phyloP scores from a whole-genome alignment of 1,284 basidiomycete genomes.

The Pseudozyma tsukubaensis region DNA sequence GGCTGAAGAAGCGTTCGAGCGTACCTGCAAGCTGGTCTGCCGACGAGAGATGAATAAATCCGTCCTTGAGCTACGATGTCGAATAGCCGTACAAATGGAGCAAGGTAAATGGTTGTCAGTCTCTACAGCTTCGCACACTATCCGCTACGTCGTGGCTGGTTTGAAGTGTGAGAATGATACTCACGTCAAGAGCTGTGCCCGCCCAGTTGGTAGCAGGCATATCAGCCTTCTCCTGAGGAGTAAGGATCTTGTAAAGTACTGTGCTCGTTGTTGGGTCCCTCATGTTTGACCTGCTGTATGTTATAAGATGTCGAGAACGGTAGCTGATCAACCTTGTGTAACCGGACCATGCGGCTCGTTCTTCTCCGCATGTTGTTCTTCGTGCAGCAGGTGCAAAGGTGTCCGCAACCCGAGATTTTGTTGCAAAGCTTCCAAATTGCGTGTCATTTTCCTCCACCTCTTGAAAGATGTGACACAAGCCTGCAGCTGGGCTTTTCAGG shows the following conservation, averaged over 20 bases:
- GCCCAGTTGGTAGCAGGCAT: slow-evolving; percentile 47
- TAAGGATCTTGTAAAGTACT: slow-evolving; percentile 63
- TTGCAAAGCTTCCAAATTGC: neutral
- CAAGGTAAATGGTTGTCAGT: neutral
- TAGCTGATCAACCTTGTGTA: neutral
- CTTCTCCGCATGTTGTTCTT: slow-evolving; percentile 4
- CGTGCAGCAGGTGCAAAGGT: neutral
- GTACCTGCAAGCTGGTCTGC: slow-evolving; percentile 55
- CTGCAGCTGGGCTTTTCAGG: slow-evolving; percentile 1
- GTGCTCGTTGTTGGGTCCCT: slow-evolving; percentile 52
- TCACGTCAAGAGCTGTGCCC: slow-evolving; percentile 59
- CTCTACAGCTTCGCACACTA: neutral
- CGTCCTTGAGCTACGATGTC: slow-evolving; percentile 48
- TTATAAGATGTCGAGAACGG: neutral
- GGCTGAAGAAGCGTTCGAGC: slow-evolving; percentile 55
- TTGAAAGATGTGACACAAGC: slow-evolving; percentile 19
- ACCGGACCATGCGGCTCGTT: slow-evolving; percentile 2
- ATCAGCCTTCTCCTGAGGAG: slow-evolving; percentile 43
- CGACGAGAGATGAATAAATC: slow-evolving; percentile 62
- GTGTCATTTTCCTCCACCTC: slow-evolving; percentile 20
- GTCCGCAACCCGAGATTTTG: slow-evolving; percentile 20
- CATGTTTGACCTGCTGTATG: slow-evolving; percentile 12
- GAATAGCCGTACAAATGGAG: neutral
- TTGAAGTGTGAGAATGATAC: slow-evolving; percentile 8
- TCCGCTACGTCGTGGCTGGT: too few relatives aligned